These are phyloP conservation scores for Neurospora tetraspora DNA, from an alignment of 495 filamentous ascomycete genomes.

Conservation along the genomic window DNA sequence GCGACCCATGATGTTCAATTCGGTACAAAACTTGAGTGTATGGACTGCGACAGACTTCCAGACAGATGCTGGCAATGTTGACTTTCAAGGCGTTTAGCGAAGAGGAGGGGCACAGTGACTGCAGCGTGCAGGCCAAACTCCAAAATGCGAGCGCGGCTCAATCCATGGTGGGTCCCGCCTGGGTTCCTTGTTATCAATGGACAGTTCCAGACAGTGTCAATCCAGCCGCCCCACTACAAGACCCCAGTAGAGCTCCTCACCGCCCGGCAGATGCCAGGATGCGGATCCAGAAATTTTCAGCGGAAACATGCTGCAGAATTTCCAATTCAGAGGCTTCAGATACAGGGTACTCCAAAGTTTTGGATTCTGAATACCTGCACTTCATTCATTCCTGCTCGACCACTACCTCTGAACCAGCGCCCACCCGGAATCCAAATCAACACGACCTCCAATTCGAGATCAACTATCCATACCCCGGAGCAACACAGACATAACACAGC, in stretches of 20 bases:
- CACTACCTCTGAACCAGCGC: background rate
- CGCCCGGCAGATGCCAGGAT: slow-evolving; percentile 28
- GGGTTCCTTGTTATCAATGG: background rate
- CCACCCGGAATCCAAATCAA: background rate
- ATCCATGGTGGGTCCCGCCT: background rate
- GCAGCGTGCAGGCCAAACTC: slow-evolving; percentile 4
- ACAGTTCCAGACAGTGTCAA: background rate
- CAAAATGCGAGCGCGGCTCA: background rate
- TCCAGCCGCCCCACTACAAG: slow-evolving; percentile 2
- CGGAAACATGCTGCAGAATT: slow-evolving; percentile 4
- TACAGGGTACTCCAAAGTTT: background rate
- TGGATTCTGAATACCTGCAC: background rate
- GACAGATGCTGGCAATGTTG: background rate
- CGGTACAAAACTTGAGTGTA: background rate
- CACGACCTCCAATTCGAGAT: background rate
- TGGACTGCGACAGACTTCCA: background rate
- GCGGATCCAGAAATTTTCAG: slow-evolving; percentile 8
- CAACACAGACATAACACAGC: background rate
- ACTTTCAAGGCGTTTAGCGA: background rate
- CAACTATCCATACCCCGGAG: background rate
- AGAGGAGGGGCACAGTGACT: background rate
- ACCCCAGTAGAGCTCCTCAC: slow-evolving; percentile 18
- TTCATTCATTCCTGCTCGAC: background rate
- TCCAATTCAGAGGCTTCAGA: background rate
- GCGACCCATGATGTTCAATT: slow-evolving; percentile 56